Base-by-base conservation (phyloP, 345 rosid genomes). In the Bruguiera parviflora region DNA sequence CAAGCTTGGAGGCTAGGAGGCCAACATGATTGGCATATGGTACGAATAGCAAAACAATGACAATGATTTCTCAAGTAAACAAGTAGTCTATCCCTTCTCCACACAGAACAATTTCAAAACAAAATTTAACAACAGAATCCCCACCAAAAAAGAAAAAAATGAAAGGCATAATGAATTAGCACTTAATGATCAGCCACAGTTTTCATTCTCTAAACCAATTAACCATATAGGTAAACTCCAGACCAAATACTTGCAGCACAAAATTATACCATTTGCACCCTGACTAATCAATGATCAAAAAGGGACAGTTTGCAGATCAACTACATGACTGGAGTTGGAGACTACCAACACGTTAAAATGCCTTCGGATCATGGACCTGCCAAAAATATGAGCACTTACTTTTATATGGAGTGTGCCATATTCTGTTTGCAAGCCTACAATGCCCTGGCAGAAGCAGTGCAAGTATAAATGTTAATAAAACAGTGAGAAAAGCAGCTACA, bases 391-490 rank as follows among this genome's bases (percentile, higher is more conserved):
- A 61, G 24, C 21, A 68, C 88, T 84, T 77, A 90, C 99, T 84
- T 92, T 90, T 63, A 92, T 82, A 66, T 84, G 96, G 74, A 95
- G 79, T 70, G 84, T 82, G 6, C 99, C 98, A 20, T 86, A 82
- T 71, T 87, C 81, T 8, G 99, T 92, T 80, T 86, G 89, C 79
- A 92, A 70, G 66, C 90, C 94, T 77, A 95, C 75, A 78, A 95
- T 79, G 31, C 98, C 99, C 99, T 92, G 72, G 71, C 71, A 58
- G 53, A 10, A 62, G 63, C 64, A 58, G 68, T 56, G 59, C 49
- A 43, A 53, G 58, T 6, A 56, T 56, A 56, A 10, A 10, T 10
- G 29, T 24, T 56, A 27, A 2, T 1, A n/a, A 8, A 65, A 5
- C 13, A 51, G 18, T 11, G 20, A 73, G 20, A 55, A 19, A 33